Evolutionary conservation across 176 grass and related monocot genomes (phyloP).

Genomic region (Secale cereale): DNA sequence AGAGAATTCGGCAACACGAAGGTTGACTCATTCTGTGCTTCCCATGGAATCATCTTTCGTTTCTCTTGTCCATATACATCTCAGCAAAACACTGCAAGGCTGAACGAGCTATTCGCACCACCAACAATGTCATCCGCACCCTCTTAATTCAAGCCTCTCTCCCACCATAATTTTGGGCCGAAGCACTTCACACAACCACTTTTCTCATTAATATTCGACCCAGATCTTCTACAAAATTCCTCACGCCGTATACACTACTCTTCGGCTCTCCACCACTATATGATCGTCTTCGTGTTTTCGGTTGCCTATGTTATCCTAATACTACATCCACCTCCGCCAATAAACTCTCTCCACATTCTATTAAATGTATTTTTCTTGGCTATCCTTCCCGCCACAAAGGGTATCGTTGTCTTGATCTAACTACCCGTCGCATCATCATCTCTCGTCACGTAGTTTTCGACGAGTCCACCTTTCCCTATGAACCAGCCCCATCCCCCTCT

Average conservation of each 20-base stretch:
- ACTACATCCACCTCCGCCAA: not conserved
- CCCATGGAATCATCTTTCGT: not conserved
- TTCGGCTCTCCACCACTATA: not conserved
- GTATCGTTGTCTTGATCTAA: not conserved
- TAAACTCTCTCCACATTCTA: not conserved
- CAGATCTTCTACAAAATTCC: not conserved
- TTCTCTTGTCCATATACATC: not conserved
- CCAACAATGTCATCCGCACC: not conserved
- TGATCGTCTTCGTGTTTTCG: not conserved
- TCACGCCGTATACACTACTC: not conserved
- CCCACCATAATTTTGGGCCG: not conserved
- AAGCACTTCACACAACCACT: not conserved
- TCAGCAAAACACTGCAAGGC: not conserved
- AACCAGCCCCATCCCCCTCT: not conserved
- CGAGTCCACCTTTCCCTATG: not conserved
- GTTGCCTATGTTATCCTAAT: not conserved
- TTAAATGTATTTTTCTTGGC: not conserved
- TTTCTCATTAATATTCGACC: not conserved
- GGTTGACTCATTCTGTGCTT: not conserved
- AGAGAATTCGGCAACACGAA: not conserved
- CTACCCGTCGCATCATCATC: not conserved
- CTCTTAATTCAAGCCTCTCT: not conserved
- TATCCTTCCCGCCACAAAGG: not conserved
- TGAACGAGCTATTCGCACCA: too few relatives aligned
- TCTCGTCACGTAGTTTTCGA: not conserved